These are phyloP conservation scores for Puccinellia tenuiflora DNA, from an alignment of 176 grass and related monocot genomes.

Conservation along the genomic window DNA sequence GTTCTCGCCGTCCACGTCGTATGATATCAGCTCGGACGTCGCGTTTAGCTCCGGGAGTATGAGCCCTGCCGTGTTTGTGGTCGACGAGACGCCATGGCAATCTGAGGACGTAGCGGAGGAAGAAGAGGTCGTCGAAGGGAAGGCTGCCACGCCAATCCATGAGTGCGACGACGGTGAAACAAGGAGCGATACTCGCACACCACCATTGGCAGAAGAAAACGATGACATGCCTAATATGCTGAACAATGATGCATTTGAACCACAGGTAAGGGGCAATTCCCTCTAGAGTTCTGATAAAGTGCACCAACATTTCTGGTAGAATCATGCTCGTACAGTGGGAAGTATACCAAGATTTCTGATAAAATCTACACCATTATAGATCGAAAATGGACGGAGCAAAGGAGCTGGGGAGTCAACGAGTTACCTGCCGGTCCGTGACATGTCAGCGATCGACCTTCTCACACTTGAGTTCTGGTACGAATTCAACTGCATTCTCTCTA, in stretches of 20 bases:
- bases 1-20: slow-evolving; percentile 16
- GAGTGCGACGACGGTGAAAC: not conserved
- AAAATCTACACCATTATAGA: not conserved
- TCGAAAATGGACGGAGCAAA: slow-evolving; percentile 5
- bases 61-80: slow-evolving; percentile 1
- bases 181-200: not conserved
- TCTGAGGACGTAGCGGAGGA: not conserved
- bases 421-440: not conserved
- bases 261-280: not conserved
- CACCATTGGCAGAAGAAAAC: not conserved
- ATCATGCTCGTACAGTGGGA: not conserved
- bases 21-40: slow-evolving; percentile 29
- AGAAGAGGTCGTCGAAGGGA: not conserved
- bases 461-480: slow-evolving; percentile 34
- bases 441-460: slow-evolving; percentile 16
- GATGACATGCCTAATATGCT: not conserved
- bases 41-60: slow-evolving; percentile 25
- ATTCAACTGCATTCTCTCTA: not conserved
- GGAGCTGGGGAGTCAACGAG: slow-evolving; percentile 1
- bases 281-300: not conserved
- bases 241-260: not conserved
- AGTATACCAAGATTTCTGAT: not conserved
- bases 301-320: not conserved
- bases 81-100: not conserved
- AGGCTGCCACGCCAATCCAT: not conserved